Conservation (phyloP, 768 basidiomycete genomes). For the Nevesoporus exiguus region DNA sequence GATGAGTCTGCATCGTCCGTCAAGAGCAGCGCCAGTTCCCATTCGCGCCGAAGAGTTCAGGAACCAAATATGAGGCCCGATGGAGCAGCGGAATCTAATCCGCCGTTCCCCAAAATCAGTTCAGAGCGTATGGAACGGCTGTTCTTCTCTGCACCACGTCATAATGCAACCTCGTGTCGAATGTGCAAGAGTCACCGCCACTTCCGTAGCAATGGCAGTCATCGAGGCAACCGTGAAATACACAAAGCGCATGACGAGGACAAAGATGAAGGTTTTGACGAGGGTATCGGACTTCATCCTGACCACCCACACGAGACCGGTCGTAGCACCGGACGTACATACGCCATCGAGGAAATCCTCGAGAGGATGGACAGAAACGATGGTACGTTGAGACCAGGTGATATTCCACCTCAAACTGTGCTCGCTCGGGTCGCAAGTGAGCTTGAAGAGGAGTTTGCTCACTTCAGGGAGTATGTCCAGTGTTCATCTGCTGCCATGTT, state of each 20-base stretch:
- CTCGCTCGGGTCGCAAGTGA: constrained; percentile 79
- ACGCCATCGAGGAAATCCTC: constrained; percentile 25
- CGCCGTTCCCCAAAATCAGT: constrained; percentile 81
- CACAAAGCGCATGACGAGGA: not conserved
- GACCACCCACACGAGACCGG: constrained; percentile 2
- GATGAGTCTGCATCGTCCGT: constrained; percentile 1
- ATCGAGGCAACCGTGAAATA: constrained; percentile 28
- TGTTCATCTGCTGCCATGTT: not conserved
- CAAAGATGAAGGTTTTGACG: constrained; percentile 18
- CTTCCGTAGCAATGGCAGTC: constrained; percentile 44
- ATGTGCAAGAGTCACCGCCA: constrained; percentile 53
- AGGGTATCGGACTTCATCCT: constrained; percentile 1
- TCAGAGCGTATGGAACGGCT: constrained; percentile 73
- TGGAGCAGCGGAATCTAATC: constrained; percentile 26
- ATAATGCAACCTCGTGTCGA: constrained; percentile 63
- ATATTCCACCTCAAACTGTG: constrained; percentile 82
- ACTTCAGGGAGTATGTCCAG: constrained; percentile 80
- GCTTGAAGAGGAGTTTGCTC: constrained; percentile 92
- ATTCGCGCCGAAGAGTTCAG: not conserved
- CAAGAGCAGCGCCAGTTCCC: not conserved
- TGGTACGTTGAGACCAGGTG: constrained; percentile 25
- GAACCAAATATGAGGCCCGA: constrained; percentile 12
- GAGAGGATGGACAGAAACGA: constrained; percentile 26
- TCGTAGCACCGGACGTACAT: constrained; percentile 4
- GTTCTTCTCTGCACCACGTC: constrained; percentile 78